A percentile compares a stretch with the other conserved stretches of the same genome.
Evolutionary conservation across 2,329 filamentous ascomycete genomes (phyloP).

Genomic region (Sordariomycetes sp.): DNA sequence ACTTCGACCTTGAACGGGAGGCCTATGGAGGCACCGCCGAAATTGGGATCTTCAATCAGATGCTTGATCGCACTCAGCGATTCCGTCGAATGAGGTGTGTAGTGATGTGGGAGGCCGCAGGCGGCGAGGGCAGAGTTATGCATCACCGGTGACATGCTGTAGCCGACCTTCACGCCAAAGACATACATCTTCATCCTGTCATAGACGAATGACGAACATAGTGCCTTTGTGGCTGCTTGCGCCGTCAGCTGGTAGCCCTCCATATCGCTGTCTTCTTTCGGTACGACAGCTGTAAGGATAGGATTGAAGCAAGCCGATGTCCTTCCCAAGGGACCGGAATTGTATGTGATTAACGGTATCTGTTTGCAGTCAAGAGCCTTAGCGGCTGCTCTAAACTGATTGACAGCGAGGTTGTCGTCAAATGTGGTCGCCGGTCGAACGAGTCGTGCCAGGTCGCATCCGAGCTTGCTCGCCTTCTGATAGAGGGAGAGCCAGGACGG

Average conservation of each 20-base stretch:
- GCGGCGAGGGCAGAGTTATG: conserved; percentile 60
- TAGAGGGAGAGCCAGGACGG: conserved; percentile 47
- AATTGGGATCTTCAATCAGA: conserved; percentile 55
- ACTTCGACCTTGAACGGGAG: conserved; percentile 70
- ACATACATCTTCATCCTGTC: conserved; percentile 60
- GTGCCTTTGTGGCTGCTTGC: conserved; percentile 51
- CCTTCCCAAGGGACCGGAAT: conserved; percentile 53
- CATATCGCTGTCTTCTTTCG: conserved; percentile 11
- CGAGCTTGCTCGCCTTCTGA: conserved; percentile 43
- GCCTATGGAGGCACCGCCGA: conserved; percentile 64
- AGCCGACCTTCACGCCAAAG: conserved; percentile 60
- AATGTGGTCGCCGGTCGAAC: conserved; percentile 45
- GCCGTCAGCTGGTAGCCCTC: conserved; percentile 39
- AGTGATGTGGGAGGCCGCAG: conserved; percentile 58
- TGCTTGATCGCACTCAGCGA: conserved; percentile 55
- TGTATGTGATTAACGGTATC: conserved; percentile 53
- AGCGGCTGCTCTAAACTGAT: conserved; percentile 42
- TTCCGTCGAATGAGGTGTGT: conserved; percentile 53
- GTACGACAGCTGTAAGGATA: conserved; percentile 15
- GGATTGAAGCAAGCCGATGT: conserved; percentile 43
- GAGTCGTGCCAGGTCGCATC: conserved; percentile 56
- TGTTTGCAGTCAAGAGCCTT: conserved; percentile 26
- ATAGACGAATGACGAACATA: conserved; percentile 58
- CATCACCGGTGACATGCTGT: conserved; percentile 70
- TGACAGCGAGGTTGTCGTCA: conserved; percentile 55